These are phyloP conservation scores for Oropetium thomaeum DNA, from an alignment of 176 grass and related monocot species.

Conservation along the genomic window DNA sequence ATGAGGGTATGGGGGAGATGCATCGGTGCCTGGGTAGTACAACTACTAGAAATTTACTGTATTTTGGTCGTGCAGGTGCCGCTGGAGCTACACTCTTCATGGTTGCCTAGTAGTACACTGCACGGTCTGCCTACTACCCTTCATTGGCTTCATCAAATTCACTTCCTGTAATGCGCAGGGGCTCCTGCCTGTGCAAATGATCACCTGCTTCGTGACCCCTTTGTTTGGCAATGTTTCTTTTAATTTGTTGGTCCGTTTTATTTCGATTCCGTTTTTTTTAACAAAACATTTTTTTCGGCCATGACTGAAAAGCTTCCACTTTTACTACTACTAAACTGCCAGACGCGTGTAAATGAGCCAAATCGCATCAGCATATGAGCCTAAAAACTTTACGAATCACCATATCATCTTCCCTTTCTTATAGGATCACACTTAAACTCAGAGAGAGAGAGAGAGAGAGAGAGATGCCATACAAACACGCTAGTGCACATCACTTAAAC, in stretches of 20 bases:
- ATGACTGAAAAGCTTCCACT: neutral
- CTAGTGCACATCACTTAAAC: slow-evolving; percentile 48
- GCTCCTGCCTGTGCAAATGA: neutral
- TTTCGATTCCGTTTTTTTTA: too few relatives aligned
- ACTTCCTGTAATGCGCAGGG: too few relatives aligned
- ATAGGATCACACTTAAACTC: neutral
- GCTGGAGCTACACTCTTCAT: too few relatives aligned
- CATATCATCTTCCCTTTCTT: neutral
- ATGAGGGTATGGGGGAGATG: too few relatives aligned
- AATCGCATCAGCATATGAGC: neutral
- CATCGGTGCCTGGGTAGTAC: too few relatives aligned
- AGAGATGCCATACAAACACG: neutral
- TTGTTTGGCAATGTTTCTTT: neutral
- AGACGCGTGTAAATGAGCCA: neutral
- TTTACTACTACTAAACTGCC: too few relatives aligned
- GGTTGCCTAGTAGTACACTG: too few relatives aligned
- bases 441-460: neutral
- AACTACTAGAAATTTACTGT: too few relatives aligned
- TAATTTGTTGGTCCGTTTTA: neutral
- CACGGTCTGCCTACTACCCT: too few relatives aligned
- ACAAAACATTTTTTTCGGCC: too few relatives aligned
- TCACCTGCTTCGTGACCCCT: neutral
- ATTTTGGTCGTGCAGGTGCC: too few relatives aligned
- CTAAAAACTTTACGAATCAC: neutral
- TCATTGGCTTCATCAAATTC: too few relatives aligned